Conservation (phyloP, 2,329 filamentous ascomycete genomes). For the Emergomyces orientalis region DNA sequence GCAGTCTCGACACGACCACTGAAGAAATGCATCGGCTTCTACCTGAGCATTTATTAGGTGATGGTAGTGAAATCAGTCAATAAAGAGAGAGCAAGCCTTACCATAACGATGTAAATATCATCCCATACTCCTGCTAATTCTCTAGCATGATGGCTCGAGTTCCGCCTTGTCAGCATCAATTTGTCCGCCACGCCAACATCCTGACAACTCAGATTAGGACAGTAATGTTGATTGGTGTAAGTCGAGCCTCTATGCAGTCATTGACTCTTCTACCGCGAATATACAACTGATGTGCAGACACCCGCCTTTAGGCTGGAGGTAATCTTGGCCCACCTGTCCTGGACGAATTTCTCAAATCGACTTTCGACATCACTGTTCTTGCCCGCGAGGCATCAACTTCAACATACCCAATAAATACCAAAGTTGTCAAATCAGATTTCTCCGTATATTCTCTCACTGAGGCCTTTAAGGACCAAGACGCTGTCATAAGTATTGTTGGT, state of each 20-base stretch:
- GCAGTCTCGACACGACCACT: background rate
- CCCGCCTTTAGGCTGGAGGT: background rate
- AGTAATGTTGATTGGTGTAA: background rate
- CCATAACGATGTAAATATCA: background rate
- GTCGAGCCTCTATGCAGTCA: background rate
- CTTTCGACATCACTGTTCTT: slow-evolving; percentile 30
- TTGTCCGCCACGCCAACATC: background rate
- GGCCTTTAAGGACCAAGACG: slow-evolving; percentile 49
- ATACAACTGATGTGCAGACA: background rate
- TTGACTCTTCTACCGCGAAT: background rate
- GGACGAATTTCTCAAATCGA: slow-evolving; percentile 1
- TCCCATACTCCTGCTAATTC: background rate
- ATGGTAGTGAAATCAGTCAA: background rate
- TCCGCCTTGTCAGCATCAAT: background rate
- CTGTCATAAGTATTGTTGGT: slow-evolving; percentile 43
- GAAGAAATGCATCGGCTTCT: background rate
- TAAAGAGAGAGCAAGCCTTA: background rate
- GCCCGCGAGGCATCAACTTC: slow-evolving; percentile 41
- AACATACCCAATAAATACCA: slow-evolving; percentile 30
- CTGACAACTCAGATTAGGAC: background rate
- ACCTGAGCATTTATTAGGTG: background rate
- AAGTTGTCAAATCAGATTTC: slow-evolving; percentile 42
- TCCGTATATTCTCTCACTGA: slow-evolving; percentile 39
- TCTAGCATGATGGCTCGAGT: background rate
- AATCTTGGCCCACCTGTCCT: background rate